A percentile compares a stretch with the other conserved stretches of the same genome.
These are phyloP conservation scores for Astrothelium macrocarpum DNA, from an alignment of 495 filamentous ascomycete species.

Conservation along the genomic window DNA sequence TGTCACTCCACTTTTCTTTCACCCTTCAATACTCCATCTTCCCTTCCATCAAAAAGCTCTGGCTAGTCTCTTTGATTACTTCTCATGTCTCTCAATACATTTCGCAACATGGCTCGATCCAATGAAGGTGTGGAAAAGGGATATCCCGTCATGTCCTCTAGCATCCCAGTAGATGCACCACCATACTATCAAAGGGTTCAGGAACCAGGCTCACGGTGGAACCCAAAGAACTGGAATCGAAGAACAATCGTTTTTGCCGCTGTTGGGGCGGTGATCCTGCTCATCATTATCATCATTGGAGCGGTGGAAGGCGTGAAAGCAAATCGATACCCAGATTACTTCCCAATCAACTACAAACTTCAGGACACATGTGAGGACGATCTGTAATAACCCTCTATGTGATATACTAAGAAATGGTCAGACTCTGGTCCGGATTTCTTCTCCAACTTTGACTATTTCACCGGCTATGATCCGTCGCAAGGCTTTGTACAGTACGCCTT, in stretches of 20 bases:
- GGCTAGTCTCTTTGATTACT: neutral
- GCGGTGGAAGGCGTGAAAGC: slow-evolving; percentile 41
- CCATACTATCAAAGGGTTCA: neutral
- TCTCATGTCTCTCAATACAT: neutral
- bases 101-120: neutral
- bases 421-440: slow-evolving; percentile 42
- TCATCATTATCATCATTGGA: slow-evolving; percentile 46
- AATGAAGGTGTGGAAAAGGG: neutral
- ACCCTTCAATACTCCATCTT: neutral
- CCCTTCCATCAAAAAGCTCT: neutral
- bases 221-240: slow-evolving; percentile 43
- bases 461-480: slow-evolving; percentile 41
- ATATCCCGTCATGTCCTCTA: neutral
- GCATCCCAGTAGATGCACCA: neutral
- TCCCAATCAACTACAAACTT: slow-evolving; percentile 39
- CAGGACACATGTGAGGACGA: slow-evolving; percentile 37
- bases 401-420: slow-evolving; percentile 12
- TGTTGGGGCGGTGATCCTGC: slow-evolving; percentile 30
- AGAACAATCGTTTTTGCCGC: slow-evolving; percentile 36
- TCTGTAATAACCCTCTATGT: neutral
- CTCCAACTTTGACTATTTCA: slow-evolving; percentile 45
- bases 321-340: slow-evolving; percentile 47
- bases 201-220: slow-evolving; percentile 32
- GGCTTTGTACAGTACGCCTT: slow-evolving; percentile 44
- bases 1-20: neutral